Evolutionary conservation across 1,139 yeast genomes (phyloP), one percentile per base, ranked within the genome.

Genomic region (Yamadazyma sp.): DNA sequence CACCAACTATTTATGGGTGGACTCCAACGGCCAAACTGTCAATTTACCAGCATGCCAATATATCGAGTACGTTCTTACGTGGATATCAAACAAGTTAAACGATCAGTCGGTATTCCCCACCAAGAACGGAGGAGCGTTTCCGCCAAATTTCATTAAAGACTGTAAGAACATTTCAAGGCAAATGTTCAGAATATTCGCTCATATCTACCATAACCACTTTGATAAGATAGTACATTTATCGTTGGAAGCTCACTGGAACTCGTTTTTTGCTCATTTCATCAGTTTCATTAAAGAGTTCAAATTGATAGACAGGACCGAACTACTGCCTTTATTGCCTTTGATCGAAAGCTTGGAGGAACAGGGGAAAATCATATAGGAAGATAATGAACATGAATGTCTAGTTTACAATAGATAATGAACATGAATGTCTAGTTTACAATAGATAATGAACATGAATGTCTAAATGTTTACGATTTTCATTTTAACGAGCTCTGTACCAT

Each of bases 171-270:
- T 92, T 23, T 80, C 83, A 53, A 73, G 90, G 45, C 98, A 94
- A 57, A 86, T 92, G 90, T 89, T 92, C 56, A 75, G 97, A 47
- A 86, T 92, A n/a, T 90, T 92, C 67, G 98, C 98, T 9, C 96
- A 90, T 58, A 82, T 92, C 26, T 92, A 90, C 59, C 87, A 88
- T 62, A 88, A 89, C 57, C 98, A 92, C 61, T 92, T 89, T 61
- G 98, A 92, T 50, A 87, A 84, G 55, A 78, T 92, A 29, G 81
- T 92, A 21, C 97, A 92, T 60, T 67, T 94, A 45, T 83, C 95
- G 3, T 62, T 92, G 44, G 98, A 92, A 59, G 97, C 98, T 1
- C 98, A 94, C 59, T 92, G 96, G 96, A 92, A 94, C 62, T 89
- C 97, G 4, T 88, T 90, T 54, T 94, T 92, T 62, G 94, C 96